Evolutionary conservation across 768 basidiomycete species (phyloP).

Genomic region (Dioszegia crocea): DNA sequence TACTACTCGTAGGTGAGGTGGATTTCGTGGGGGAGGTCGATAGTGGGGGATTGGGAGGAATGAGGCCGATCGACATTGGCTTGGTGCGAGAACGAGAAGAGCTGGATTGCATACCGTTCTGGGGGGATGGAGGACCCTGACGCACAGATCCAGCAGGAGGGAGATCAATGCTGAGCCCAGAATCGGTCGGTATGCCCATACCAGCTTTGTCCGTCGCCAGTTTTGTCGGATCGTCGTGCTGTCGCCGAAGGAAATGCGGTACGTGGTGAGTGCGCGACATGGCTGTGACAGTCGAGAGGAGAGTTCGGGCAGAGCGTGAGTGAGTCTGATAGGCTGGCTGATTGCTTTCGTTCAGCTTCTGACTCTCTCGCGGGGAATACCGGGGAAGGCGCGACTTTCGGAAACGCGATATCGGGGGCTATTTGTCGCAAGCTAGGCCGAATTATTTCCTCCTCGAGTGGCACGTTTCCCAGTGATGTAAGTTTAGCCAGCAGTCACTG

Average conservation of each 20-base stretch:
- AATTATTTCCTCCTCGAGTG: too few relatives aligned
- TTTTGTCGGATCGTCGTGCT: neutral
- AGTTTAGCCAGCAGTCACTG: too few relatives aligned
- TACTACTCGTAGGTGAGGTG: neutral
- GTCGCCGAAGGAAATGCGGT: neutral
- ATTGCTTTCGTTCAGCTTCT: too few relatives aligned
- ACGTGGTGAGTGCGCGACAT: constrained; percentile 8
- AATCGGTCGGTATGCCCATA: too few relatives aligned
- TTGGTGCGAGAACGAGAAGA: neutral
- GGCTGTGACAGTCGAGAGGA: neutral
- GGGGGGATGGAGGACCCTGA: neutral
- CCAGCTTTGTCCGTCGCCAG: neutral
- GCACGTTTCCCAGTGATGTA: too few relatives aligned
- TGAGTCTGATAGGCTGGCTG: too few relatives aligned
- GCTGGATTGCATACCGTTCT: neutral
- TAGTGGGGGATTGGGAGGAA: neutral
- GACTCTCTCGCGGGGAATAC: too few relatives aligned
- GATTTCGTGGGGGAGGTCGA: neutral
- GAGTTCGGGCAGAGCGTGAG: too few relatives aligned
- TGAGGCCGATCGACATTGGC: neutral
- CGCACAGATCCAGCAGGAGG: neutral
- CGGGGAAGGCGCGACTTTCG: too few relatives aligned
- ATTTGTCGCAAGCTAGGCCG: too few relatives aligned
- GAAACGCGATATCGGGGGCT: too few relatives aligned
- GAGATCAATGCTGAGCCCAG: too few relatives aligned